Evolutionary conservation across 495 filamentous ascomycete species (phyloP).

Genomic region (Neurospora sp.): DNA sequence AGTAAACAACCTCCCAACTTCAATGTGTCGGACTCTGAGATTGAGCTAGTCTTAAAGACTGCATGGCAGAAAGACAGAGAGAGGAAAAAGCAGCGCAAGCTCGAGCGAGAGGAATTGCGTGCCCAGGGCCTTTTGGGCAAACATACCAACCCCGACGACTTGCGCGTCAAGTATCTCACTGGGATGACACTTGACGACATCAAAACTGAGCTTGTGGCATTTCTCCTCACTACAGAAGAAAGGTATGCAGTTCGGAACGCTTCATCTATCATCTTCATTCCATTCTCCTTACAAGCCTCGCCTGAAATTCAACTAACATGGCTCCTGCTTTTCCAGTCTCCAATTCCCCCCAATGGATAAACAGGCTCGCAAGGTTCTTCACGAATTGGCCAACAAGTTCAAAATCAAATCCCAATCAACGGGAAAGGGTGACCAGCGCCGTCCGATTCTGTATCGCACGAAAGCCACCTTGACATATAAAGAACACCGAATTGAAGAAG

Average conservation of each 20-base stretch:
- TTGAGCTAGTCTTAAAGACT: conserved; percentile 48
- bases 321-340: conserved; percentile 38
- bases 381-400: conserved; percentile 60
- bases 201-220: conserved; percentile 57
- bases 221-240: conserved; percentile 53
- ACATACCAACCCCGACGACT: conserved; percentile 49
- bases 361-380: conserved; percentile 60
- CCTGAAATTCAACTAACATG: conserved; percentile 7
- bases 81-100: conserved; percentile 73
- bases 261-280: neutral
- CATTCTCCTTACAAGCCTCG: neutral
- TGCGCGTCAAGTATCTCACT: conserved; percentile 60
- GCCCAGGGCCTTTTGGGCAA: conserved; percentile 67
- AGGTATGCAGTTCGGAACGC: conserved; percentile 39
- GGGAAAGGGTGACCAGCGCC: conserved; percentile 63
- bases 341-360: conserved; percentile 79
- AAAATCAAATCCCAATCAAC: conserved; percentile 73
- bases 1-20: conserved; percentile 38
- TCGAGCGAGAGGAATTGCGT: conserved; percentile 67
- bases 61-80: conserved; percentile 68
- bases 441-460: conserved; percentile 69
- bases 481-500: conserved; percentile 29
- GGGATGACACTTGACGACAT: conserved; percentile 66
- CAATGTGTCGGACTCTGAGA: conserved; percentile 63
- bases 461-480: conserved; percentile 46